Conservation (phyloP, 108 stramenopile genomes). For the Skeletonema marinoi region DNA sequence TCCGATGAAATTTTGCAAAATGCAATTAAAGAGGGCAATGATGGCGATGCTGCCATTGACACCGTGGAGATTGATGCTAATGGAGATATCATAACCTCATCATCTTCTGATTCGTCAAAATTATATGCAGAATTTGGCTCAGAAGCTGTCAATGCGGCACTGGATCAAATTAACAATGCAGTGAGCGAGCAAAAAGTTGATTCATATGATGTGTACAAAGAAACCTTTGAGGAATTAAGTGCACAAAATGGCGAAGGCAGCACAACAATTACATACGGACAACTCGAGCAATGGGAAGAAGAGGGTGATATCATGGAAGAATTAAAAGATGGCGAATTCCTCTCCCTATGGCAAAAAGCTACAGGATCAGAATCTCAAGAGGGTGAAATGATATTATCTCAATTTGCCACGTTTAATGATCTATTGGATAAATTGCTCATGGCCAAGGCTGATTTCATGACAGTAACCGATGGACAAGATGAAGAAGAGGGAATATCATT, state of each 20-base stretch:
- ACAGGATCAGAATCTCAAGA: neutral
- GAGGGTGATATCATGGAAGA: neutral
- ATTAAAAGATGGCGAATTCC: neutral
- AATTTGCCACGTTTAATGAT: neutral
- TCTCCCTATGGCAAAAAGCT: neutral
- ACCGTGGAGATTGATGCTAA: neutral
- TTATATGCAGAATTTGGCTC: neutral
- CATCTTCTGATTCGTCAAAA: neutral
- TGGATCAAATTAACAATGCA: neutral
- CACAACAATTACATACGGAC: neutral
- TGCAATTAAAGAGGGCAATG: constrained; percentile 2
- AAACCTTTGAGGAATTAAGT: neutral
- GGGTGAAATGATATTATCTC: neutral
- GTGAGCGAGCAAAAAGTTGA: neutral
- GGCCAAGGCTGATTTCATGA: neutral
- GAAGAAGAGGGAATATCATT: neutral
- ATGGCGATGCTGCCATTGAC: neutral
- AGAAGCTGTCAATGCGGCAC: neutral
- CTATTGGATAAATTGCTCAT: neutral
- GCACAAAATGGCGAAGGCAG: neutral
- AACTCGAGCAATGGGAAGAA: neutral
- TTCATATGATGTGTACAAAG: neutral
- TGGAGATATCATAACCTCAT: neutral
- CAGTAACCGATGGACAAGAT: neutral
- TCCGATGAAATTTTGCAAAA: neutral